Base-by-base conservation (phyloP, 2,329 filamentous ascomycete genomes). In the Xylariaceae sp. region DNA sequence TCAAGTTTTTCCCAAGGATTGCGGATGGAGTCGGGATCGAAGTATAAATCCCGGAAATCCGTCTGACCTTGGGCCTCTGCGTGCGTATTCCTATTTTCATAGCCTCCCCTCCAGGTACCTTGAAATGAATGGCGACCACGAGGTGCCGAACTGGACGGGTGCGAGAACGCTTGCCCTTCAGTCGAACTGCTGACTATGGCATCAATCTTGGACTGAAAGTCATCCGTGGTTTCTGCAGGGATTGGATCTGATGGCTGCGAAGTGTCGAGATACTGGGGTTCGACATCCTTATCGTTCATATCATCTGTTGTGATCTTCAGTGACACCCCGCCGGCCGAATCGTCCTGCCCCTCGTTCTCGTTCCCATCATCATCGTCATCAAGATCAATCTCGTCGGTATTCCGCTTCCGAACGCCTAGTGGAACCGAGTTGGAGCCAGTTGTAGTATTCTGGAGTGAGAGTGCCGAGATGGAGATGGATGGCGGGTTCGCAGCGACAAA, bases 1-100 rank as follows among this genome's bases (percentile, higher is more conserved):
- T 87, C 84, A 17, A 87, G 72, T 7, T 69, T 72, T 54, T 79
- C 81, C 89, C 89, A 92, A 0, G 89, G 89, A 70, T 92, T 90
- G 70, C 86, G 80, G 66, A 90, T 84, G 62, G 87, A 89, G 59
- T 78, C 80, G 0, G 83, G 81, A 60, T 89, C 82, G 71, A 90
- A 92, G 71, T 89, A 90, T 42, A 79, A 84, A 45, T 80, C 75
- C 72, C 87, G 89, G 77, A 87, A 89, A 1, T 73, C 74, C 60
- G 75, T 73, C 62, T 78, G 77, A 2, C 76, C 75, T 35, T 69
- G 60, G 50, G 62, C 64, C 10, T 58, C 64, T 51, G 60, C 57
- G 47, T 62, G 62, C 37, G 42, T 57, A 44, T 66, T 60, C 39
- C 56, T 56, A 39, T 63, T 61, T 35, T 45, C 57, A 39, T 66